Conservation (phyloP, 768 basidiomycete genomes). For the Hericium erinaceus region DNA sequence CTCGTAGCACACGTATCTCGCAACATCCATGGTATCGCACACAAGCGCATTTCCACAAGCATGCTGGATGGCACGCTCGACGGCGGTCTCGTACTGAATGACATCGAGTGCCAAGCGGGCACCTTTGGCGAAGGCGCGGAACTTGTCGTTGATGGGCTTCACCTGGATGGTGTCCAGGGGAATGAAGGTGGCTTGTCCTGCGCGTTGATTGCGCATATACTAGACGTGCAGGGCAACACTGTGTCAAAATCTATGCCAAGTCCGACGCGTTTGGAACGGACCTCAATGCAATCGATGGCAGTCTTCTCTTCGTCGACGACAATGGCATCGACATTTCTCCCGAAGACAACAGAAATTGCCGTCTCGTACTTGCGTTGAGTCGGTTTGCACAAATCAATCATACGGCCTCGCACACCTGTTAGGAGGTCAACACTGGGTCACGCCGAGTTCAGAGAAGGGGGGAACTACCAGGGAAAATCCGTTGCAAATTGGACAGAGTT, state of each 20-base stretch:
- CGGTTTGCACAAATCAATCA: conserved; percentile 92
- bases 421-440: neutral
- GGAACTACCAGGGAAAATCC: conserved; percentile 73
- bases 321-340: conserved; percentile 90
- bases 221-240: too few species aligned
- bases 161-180: conserved; percentile 97
- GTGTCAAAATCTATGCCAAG: neutral
- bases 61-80: conserved; percentile 93
- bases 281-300: conserved; percentile 96
- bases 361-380: conserved; percentile 86
- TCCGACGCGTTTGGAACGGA: conserved; percentile 20
- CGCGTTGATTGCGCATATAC: conserved; percentile 93
- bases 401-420: conserved; percentile 82
- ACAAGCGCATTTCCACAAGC: conserved; percentile 93
- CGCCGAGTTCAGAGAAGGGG: neutral
- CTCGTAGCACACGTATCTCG: conserved; percentile 84
- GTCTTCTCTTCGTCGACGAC: conserved; percentile 97
- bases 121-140: conserved; percentile 80
- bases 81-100: conserved; percentile 55
- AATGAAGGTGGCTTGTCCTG: conserved; percentile 95
- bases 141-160: conserved; percentile 91
- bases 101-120: conserved; percentile 54
- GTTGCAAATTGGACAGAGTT: conserved; percentile 71
- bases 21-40: conserved; percentile 93
- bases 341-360: conserved; percentile 86